phyloP scores from a whole-genome alignment of 2,329 filamentous ascomycete genomes.

The Colletotrichum scovillei region DNA sequence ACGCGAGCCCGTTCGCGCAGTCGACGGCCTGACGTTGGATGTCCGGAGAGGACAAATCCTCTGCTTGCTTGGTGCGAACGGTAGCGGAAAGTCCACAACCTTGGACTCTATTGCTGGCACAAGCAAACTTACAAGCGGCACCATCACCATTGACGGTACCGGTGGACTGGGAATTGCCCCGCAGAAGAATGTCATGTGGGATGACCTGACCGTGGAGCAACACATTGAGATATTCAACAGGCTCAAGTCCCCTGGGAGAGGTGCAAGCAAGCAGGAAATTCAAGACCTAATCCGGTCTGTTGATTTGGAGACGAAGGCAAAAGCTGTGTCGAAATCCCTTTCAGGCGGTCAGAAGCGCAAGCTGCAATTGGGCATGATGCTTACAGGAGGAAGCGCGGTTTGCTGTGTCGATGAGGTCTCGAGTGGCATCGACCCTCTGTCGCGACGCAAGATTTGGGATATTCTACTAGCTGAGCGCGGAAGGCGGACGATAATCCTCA shows the following conservation, averaged over 20 bases:
- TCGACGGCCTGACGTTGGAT: conserved; percentile 77
- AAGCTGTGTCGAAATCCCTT: conserved; percentile 79
- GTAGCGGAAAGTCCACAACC: conserved; percentile 90
- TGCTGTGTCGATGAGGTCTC: conserved; percentile 95
- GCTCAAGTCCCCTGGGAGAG: conserved; percentile 74
- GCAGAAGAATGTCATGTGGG: conserved; percentile 95
- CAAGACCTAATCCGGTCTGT: conserved; percentile 74
- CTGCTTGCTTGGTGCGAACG: conserved; percentile 88
- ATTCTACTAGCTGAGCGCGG: conserved; percentile 89
- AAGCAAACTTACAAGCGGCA: conserved; percentile 79
- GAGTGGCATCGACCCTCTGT: conserved; percentile 87
- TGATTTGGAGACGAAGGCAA: conserved; percentile 80
- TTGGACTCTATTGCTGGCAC: conserved; percentile 89
- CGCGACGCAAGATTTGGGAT: conserved; percentile 91
- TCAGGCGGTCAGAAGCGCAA: conserved; percentile 95
- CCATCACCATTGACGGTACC: conserved; percentile 80
- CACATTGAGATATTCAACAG: conserved; percentile 87
- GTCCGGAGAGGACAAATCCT: conserved; percentile 85
- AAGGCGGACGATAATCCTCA: conserved; percentile 83
- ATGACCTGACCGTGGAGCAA: conserved; percentile 86
- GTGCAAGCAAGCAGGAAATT: conserved; percentile 69
- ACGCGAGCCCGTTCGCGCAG: conserved; percentile 80
- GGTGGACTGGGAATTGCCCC: conserved; percentile 89
- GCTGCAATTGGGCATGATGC: conserved; percentile 93
- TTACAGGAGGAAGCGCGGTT: conserved; percentile 87